A percentile compares a stretch with the other conserved stretches of the same genome.
Evolutionary conservation across 1,284 basidiomycete genomes (phyloP).

Genomic region (Ceratobasidium sp.): DNA sequence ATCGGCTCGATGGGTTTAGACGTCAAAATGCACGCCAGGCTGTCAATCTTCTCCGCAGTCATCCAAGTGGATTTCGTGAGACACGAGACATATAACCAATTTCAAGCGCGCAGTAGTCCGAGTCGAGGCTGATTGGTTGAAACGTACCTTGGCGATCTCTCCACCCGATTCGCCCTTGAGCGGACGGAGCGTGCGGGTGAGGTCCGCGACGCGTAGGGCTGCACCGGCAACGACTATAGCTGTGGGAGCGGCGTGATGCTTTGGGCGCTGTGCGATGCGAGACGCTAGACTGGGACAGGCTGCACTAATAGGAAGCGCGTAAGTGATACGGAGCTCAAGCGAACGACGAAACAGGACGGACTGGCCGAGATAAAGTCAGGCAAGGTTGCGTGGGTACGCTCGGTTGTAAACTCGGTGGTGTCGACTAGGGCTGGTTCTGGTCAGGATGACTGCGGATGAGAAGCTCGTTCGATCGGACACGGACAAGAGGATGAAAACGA

Average conservation of each 20-base stretch:
- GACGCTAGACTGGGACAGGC: conserved; percentile 74
- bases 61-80: conserved; percentile 14
- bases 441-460: conserved; percentile 48
- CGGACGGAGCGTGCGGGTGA: conserved; percentile 63
- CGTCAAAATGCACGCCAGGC: neutral
- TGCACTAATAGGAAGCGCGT: conserved; percentile 52
- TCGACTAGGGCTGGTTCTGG: conserved; percentile 76
- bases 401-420: conserved; percentile 74
- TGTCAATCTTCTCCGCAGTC: conserved; percentile 35
- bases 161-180: conserved; percentile 81
- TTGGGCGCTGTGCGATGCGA: conserved; percentile 76
- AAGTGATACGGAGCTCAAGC: neutral
- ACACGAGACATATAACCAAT: conserved; percentile 6
- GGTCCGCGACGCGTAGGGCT: conserved; percentile 81
- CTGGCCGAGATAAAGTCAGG: conserved; percentile 75
- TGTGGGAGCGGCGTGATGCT: conserved; percentile 78
- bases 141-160: conserved; percentile 73
- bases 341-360: conserved; percentile 7
- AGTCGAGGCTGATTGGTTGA: neutral
- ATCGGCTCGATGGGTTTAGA: neutral
- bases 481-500: conserved; percentile 42
- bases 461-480: neutral
- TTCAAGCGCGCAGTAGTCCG: no score
- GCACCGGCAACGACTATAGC: conserved; percentile 79
- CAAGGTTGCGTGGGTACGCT: conserved; percentile 74